These are phyloP conservation scores for Alternaria consortialis DNA, from an alignment of 2,329 filamentous ascomycete genomes.

Conservation along the genomic window DNA sequence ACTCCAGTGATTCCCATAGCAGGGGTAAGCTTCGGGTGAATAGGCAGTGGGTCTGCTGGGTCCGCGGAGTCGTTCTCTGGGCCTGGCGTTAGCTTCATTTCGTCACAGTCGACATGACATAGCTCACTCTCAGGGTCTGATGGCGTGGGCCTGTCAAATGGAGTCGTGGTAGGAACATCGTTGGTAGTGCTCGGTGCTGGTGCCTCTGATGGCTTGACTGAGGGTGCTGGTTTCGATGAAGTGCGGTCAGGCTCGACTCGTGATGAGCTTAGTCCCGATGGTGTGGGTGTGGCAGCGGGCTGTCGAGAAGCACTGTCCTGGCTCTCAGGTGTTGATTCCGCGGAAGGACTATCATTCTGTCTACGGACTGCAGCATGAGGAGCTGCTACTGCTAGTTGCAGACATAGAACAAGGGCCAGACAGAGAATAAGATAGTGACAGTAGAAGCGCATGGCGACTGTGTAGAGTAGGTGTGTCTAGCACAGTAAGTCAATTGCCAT, in stretches of 20 bases:
- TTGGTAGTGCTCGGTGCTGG: constrained; percentile 20
- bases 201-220: constrained; percentile 21
- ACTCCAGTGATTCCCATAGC: constrained; percentile 81
- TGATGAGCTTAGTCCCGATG: constrained; percentile 23
- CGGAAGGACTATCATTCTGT: constrained; percentile 39
- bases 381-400: constrained; percentile 34
- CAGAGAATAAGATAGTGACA: constrained; percentile 34
- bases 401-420: constrained; percentile 39
- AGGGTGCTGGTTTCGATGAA: constrained; percentile 22
- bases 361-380: constrained; percentile 37
- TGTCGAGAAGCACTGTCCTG: constrained; percentile 20
- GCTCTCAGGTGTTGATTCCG: constrained; percentile 22
- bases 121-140: constrained; percentile 30
- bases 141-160: constrained; percentile 27
- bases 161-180: constrained; percentile 28
- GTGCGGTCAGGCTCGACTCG: constrained; percentile 20
- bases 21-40: constrained; percentile 79
- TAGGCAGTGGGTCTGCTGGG: constrained; percentile 64
- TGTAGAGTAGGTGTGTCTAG: constrained; percentile 21
- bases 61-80: constrained; percentile 24
- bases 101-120: neutral
- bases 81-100: neutral
- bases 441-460: constrained; percentile 40
- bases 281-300: constrained; percentile 27
- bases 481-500: constrained; percentile 33